These are phyloP conservation scores for Tulasnella sp. DNA, from an alignment of 768 basidiomycete genomes.

Conservation along the genomic window DNA sequence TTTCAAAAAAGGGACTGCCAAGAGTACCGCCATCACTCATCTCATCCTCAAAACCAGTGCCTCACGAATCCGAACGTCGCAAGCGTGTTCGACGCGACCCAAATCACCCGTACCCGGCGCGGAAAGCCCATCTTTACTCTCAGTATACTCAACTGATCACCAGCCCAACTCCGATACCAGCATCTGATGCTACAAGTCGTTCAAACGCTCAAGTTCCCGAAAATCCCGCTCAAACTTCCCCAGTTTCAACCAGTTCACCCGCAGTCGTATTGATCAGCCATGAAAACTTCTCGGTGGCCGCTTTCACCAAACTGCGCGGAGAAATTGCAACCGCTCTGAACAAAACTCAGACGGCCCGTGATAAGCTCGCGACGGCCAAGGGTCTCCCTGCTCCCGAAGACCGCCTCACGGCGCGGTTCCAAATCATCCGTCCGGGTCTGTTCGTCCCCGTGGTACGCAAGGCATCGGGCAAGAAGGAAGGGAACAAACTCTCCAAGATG, in stretches of 20 bases:
- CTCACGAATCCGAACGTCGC: not conserved
- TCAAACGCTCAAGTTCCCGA: not conserved
- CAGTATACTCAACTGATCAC: constrained; percentile 7
- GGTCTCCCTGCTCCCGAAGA: not conserved
- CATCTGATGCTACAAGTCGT: not conserved
- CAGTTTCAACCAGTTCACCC: not conserved
- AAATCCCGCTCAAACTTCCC: not conserved
- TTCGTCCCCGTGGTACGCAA: constrained; percentile 12
- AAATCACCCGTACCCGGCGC: not conserved
- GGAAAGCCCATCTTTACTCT: constrained; percentile 6
- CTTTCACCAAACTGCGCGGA: constrained; percentile 4
- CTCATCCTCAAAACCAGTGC: not conserved
- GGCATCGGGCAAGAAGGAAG: not conserved
- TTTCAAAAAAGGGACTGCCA: not conserved
- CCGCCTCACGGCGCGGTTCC: not conserved
- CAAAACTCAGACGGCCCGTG: not conserved
- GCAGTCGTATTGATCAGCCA: constrained; percentile 5
- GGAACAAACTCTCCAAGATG: not conserved
- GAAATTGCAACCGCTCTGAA: not conserved
- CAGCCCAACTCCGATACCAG: not conserved
- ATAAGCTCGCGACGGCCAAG: not conserved
- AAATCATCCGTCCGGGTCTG: constrained; percentile 4
- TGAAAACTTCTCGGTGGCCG: constrained; percentile 5
- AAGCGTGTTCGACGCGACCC: constrained; percentile 34
- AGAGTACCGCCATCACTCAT: not conserved